Evolutionary conservation across 2,329 filamentous ascomycete species (phyloP).

Genomic region (Calonectria fujianensis): DNA sequence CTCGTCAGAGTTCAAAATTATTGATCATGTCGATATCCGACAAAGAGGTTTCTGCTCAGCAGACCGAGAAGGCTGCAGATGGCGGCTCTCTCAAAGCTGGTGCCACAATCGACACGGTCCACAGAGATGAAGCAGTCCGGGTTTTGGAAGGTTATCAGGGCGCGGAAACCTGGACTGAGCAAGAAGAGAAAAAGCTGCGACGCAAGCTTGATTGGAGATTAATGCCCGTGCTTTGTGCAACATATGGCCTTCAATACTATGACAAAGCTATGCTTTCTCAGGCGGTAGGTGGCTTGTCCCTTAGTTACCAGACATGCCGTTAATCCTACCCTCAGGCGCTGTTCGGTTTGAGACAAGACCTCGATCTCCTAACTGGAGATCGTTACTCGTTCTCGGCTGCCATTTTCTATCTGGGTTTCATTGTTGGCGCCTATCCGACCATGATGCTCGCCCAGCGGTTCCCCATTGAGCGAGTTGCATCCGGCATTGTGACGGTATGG

Average conservation of each 20-base stretch:
- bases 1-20: neutral
- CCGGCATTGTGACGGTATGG: conserved; percentile 58
- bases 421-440: conserved; percentile 67
- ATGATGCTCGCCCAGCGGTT: conserved; percentile 64
- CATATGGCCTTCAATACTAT: conserved; percentile 68
- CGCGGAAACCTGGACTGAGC: conserved; percentile 63
- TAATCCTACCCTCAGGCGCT: conserved; percentile 38
- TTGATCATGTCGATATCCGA: conserved; percentile 47
- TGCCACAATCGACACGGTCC: conserved; percentile 46
- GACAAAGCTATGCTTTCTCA: conserved; percentile 73
- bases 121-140: conserved; percentile 58
- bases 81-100: conserved; percentile 18
- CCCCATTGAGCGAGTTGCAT: conserved; percentile 67
- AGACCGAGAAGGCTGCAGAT: conserved; percentile 34
- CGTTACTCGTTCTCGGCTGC: conserved; percentile 66
- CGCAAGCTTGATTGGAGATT: conserved; percentile 58
- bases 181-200: conserved; percentile 64
- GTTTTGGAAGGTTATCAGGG: conserved; percentile 65
- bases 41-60: conserved; percentile 41
- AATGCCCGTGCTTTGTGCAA: conserved; percentile 67
- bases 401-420: conserved; percentile 71
- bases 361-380: conserved; percentile 61
- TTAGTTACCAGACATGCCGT: neutral
- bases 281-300: conserved; percentile 60
- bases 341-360: conserved; percentile 47